These are phyloP conservation scores for Pseudocercospora fuligena DNA, from an alignment of 2,329 filamentous ascomycete species.

Conservation along the genomic window DNA sequence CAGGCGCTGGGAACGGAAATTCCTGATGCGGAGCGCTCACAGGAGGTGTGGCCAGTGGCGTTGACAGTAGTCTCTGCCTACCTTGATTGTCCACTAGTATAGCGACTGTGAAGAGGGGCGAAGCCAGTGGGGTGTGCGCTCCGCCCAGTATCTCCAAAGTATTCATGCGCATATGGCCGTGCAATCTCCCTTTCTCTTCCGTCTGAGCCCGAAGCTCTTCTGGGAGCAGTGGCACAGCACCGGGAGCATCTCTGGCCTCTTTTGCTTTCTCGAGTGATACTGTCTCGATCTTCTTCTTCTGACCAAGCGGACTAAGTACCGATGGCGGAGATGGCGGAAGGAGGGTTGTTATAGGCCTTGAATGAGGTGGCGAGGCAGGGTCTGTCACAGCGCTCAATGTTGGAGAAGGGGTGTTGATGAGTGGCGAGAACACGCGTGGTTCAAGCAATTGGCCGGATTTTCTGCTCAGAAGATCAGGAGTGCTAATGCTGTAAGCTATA, in stretches of 20 bases:
- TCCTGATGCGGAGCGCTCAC: neutral
- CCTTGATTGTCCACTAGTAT: conserved; percentile 31
- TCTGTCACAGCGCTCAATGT: conserved; percentile 26
- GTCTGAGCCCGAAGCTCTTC: conserved; percentile 39
- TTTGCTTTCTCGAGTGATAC: conserved; percentile 38
- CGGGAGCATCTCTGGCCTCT: conserved; percentile 32
- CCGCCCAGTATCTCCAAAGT: conserved; percentile 24
- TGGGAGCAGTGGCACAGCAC: conserved; percentile 37
- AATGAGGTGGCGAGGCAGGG: conserved; percentile 9
- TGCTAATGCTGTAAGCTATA: conserved; percentile 37
- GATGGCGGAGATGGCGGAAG: conserved; percentile 10
- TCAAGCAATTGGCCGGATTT: conserved; percentile 22
- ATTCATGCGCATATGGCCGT: conserved; percentile 25
- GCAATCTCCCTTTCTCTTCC: conserved; percentile 25
- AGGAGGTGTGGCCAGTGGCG: conserved; percentile 7
- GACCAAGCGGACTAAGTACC: neutral
- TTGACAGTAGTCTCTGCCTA: conserved; percentile 19
- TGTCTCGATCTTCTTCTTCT: conserved; percentile 27
- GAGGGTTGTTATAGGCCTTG: conserved; percentile 22
- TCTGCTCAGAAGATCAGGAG: conserved; percentile 32
- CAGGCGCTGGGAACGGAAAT: neutral
- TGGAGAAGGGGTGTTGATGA: conserved; percentile 34
- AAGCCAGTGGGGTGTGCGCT: neutral
- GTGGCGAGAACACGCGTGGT: conserved; percentile 36
- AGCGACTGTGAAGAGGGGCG: neutral